Evolutionary conservation across 192 early-diverging fungal species (phyloP).

Genomic region (Backusella luteola): DNA sequence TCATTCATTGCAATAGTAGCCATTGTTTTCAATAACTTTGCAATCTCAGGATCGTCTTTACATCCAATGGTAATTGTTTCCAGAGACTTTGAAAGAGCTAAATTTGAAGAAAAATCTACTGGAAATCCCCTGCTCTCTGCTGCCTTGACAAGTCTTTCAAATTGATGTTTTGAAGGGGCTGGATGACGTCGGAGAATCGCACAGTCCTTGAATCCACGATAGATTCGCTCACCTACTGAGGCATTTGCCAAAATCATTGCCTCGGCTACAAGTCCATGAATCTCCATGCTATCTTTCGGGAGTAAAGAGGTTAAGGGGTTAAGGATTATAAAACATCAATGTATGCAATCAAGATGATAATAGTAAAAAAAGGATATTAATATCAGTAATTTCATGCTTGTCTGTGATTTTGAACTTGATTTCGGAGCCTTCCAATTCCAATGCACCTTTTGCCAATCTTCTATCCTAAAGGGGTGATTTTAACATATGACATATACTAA

Average conservation of each 20-base stretch:
- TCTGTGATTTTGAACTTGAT: constrained; percentile 70
- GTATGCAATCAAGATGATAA: not conserved
- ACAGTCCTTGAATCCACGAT: constrained; percentile 49
- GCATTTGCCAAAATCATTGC: constrained; percentile 80
- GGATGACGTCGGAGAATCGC: constrained; percentile 72
- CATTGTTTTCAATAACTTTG: constrained; percentile 68
- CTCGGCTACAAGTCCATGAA: constrained; percentile 75
- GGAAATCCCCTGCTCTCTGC: constrained; percentile 54
- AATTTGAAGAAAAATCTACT: constrained; percentile 65
- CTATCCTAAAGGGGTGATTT: constrained; percentile 30
- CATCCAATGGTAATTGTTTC: constrained; percentile 38
- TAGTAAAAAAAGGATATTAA: constrained; percentile 37
- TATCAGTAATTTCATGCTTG: constrained; percentile 58
- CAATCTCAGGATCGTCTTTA: constrained; percentile 50
- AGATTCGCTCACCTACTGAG: constrained; percentile 60
- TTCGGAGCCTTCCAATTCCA: constrained; percentile 73
- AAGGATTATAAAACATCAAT: not conserved
- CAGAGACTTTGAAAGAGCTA: constrained; percentile 60
- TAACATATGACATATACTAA: not conserved
- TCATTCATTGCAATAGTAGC: constrained; percentile 76
- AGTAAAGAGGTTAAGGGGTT: constrained; percentile 19
- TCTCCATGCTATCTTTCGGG: constrained; percentile 64
- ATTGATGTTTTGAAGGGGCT: constrained; percentile 58
- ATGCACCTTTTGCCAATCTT: constrained; percentile 56
- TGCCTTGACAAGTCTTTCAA: constrained; percentile 56